Base-by-base conservation (phyloP, 1,139 yeast species). In the Taphrina populina region DNA sequence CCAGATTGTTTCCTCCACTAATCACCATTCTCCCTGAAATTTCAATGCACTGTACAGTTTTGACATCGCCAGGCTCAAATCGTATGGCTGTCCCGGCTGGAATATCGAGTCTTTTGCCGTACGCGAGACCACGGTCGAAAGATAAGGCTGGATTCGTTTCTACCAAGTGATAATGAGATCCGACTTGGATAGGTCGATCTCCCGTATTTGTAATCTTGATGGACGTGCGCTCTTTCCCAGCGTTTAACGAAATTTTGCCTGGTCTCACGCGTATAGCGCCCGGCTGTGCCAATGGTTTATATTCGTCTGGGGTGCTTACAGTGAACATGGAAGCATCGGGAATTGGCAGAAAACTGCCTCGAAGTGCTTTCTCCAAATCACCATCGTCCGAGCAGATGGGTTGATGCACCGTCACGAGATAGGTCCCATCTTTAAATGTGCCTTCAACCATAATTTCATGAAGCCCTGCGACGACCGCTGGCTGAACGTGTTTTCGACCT, bases 301-400 rank as follows among this genome's bases (percentile, higher is more conserved):
- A 57, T 8, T 32, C 44, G 4, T 24, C 32, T 13, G 52, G 52
- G 4, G 41, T 56, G n/a, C 27, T 46, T 23, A 41, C 15, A 4
- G 36, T 15, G 34, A 57, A 57, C 35, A 47, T 10, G 8, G 36
- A 40, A 10, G 40, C 27, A 6, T 29, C 47, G 2, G 59, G 59
- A 13, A 54, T 35, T 4, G 58, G 59, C 23, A 57, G 39, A 26
- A 57, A 57, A 4, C 54, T 43, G 19, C 59, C 59, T 4, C 52
- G 57, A 15, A 57, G 47, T n/a, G 59, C 59, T 20, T 32, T 46
- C 29, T 39, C 59, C 10, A 57, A 52, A 41, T 57, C 30, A n/a
- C 59, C 59, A 36, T 57, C 59, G 20, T 47, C 56, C 27, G 59
- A 27, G 30, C 58, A 46, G n/a, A 57, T 54, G 15, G 59, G 59